phyloP scores from a whole-genome alignment of 306 rosid species.

The Aeschynomene evenia region DNA sequence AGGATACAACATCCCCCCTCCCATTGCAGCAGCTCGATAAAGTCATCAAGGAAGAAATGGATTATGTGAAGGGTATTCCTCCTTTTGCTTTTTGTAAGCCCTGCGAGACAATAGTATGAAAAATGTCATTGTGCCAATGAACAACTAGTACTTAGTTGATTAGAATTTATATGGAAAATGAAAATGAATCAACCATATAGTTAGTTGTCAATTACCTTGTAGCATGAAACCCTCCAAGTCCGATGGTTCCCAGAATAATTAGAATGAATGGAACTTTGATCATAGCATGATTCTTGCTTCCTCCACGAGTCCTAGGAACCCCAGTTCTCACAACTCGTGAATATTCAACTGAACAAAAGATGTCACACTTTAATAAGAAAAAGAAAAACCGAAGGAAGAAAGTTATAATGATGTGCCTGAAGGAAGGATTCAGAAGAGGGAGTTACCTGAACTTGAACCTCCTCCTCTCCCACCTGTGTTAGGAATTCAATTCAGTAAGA shows the following conservation, averaged over 20 bases:
- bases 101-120: slow-evolving; percentile 39
- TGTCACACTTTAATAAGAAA: slow-evolving; percentile 8
- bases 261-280: slow-evolving; percentile 61
- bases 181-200: background rate
- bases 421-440: slow-evolving; percentile 17
- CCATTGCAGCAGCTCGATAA: slow-evolving; percentile 7
- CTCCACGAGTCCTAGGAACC: slow-evolving; percentile 60
- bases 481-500: slow-evolving; percentile 28
- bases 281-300: slow-evolving; percentile 50
- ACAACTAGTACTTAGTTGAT: background rate
- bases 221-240: slow-evolving; percentile 68
- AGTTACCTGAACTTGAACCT: slow-evolving; percentile 51
- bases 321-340: slow-evolving; percentile 65
- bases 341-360: slow-evolving; percentile 44
- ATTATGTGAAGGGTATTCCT: slow-evolving; percentile 72
- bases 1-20: background rate
- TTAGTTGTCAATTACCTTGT: slow-evolving; percentile 44
- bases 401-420: background rate
- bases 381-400: background rate
- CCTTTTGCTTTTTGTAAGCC: slow-evolving; percentile 72
- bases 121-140: background rate
- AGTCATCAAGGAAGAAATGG: slow-evolving; percentile 75
- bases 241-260: slow-evolving; percentile 61
- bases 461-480: slow-evolving; percentile 51
- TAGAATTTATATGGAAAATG: background rate